These are phyloP conservation scores for Emmonsia crescens DNA, from an alignment of 2,329 filamentous ascomycete species.

Conservation along the genomic window DNA sequence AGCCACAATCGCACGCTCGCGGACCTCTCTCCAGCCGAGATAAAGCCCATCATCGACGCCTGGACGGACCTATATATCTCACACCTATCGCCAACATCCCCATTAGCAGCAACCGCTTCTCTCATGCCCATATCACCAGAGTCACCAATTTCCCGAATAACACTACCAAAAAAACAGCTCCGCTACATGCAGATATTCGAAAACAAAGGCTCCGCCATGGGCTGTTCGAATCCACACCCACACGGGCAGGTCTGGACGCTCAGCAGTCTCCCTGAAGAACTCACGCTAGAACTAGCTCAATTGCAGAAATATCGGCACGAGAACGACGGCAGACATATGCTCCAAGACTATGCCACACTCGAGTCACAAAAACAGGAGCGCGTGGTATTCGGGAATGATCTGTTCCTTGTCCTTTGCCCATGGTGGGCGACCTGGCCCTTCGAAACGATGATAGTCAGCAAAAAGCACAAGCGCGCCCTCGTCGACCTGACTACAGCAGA, in stretches of 20 bases:
- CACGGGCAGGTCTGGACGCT: conserved; percentile 97
- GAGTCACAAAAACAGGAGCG: conserved; percentile 75
- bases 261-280: conserved; percentile 82
- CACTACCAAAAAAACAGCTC: conserved; percentile 61
- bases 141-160: conserved; percentile 34
- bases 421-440: conserved; percentile 99
- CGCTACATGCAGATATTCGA: conserved; percentile 99
- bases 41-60: conserved; percentile 71
- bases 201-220: conserved; percentile 97
- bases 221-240: conserved; percentile 95
- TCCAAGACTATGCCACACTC: conserved; percentile 76
- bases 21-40: conserved; percentile 68
- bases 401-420: conserved; percentile 79
- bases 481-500: conserved; percentile 69
- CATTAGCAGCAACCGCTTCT: conserved; percentile 49
- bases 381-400: conserved; percentile 75
- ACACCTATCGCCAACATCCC: conserved; percentile 63
- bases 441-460: conserved; percentile 81
- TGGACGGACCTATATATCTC: conserved; percentile 86
- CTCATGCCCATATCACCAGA: conserved; percentile 39
- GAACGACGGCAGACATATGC: conserved; percentile 61
- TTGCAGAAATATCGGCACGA: conserved; percentile 66
- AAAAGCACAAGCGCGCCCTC: conserved; percentile 70
- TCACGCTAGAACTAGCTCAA: conserved; percentile 64
- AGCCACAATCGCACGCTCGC: conserved; percentile 86